These are phyloP conservation scores for Bassia scoparia DNA, from an alignment of 148 eudicot genomes.

Conservation along the genomic window DNA sequence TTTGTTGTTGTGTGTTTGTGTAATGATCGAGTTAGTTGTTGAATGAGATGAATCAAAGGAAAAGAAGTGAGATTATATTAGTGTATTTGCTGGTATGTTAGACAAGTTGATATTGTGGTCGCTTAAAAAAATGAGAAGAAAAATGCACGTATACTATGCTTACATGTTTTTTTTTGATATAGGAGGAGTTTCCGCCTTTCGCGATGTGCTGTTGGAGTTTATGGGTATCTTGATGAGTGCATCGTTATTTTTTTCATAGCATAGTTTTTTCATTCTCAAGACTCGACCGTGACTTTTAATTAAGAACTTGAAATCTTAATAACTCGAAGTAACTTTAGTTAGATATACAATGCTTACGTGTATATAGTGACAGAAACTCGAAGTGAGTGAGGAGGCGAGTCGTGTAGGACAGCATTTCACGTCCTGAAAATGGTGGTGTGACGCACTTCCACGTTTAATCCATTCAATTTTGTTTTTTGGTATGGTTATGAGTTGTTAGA, in stretches of 20 bases:
- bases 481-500: background rate
- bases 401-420: constrained; percentile 23
- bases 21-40: background rate
- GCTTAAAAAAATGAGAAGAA: background rate
- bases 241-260: no score
- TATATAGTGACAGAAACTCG: no score
- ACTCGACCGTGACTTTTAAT: no score
- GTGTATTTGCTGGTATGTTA: background rate
- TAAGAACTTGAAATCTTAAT: no score
- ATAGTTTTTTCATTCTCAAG: no score
- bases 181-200: no score
- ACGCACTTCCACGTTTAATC: constrained; percentile 24
- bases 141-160: constrained; percentile 21
- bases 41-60: constrained; percentile 9
- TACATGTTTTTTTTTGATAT: no score
- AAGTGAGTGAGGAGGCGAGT: constrained; percentile 9
- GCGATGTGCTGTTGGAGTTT: no score
- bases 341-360: no score
- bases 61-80: constrained; percentile 3
- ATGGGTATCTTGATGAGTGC: no score
- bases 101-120: constrained; percentile 22
- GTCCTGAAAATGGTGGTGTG: constrained; percentile 5
- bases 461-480: constrained; percentile 1
- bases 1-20: background rate
- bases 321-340: no score